phyloP scores from a whole-genome alignment of 306 rosid species.

The Vigna angularis region DNA sequence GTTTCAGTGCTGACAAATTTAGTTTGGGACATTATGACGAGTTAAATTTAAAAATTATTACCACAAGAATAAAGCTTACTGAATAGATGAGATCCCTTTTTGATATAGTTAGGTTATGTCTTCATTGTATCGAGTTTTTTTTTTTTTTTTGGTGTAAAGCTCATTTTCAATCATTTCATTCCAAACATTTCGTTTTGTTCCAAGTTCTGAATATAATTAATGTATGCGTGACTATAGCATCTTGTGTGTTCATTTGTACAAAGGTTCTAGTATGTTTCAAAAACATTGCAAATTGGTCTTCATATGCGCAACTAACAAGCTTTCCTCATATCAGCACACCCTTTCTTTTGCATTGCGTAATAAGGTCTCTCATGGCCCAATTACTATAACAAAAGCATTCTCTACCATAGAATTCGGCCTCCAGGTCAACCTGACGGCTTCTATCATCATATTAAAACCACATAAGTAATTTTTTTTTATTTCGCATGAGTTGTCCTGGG shows the following conservation, averaged over 20 bases:
- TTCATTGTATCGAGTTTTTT: constrained; percentile 38
- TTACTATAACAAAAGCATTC: too few relatives aligned
- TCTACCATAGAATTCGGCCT: too few relatives aligned
- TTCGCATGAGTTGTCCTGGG: background rate
- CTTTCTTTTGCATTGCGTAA: too few relatives aligned
- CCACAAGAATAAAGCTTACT: constrained; percentile 44
- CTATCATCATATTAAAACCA: background rate
- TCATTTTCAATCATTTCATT: constrained; percentile 24
- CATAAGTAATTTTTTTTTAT: background rate
- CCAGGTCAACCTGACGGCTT: too few relatives aligned
- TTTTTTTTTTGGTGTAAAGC: constrained; percentile 20
- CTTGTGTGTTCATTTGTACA: background rate
- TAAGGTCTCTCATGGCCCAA: too few relatives aligned
- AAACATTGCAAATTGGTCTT: constrained; percentile 22
- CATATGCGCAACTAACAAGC: background rate
- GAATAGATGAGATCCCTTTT: constrained; percentile 47
- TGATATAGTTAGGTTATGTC: constrained; percentile 39
- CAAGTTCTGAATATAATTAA: background rate
- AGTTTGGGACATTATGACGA: constrained; percentile 43
- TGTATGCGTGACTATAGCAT: background rate
- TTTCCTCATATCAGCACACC: too few relatives aligned
- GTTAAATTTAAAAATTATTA: constrained; percentile 44
- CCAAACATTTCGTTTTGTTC: constrained; percentile 31
- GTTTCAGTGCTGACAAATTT: constrained; percentile 44
- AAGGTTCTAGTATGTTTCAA: constrained; percentile 23